A percentile compares a stretch with the other conserved stretches of the same genome.
Evolutionary conservation across 1,284 basidiomycete species (phyloP).

Genomic region (Mixia osmundae): DNA sequence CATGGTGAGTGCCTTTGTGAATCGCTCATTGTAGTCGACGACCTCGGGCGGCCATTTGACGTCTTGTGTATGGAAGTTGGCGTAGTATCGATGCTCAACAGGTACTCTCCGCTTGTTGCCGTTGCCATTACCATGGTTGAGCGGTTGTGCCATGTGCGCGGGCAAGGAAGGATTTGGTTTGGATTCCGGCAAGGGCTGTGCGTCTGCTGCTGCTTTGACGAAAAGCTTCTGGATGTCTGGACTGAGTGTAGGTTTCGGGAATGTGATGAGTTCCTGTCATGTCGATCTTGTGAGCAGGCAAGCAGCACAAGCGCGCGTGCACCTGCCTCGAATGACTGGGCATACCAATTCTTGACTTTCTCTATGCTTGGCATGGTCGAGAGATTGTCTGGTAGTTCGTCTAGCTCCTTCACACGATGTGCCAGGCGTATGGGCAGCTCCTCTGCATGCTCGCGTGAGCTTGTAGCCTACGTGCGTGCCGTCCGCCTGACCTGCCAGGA

Average conservation of each 20-base stretch:
- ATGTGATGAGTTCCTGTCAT: slow-evolving; percentile 56
- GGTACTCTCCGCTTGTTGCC: not conserved
- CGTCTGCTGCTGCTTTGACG: slow-evolving; percentile 11
- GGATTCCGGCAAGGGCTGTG: slow-evolving; percentile 25
- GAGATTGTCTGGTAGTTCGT: slow-evolving; percentile 77
- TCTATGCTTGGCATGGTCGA: slow-evolving; percentile 79
- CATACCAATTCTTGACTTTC: slow-evolving; percentile 97
- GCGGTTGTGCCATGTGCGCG: slow-evolving; percentile 12
- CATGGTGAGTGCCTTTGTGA: slow-evolving; percentile 63
- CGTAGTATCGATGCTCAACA: slow-evolving; percentile 47
- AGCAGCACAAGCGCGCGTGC: not conserved
- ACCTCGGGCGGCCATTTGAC: slow-evolving; percentile 77
- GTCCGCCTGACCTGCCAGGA: slow-evolving; percentile 38
- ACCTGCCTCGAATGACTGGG: slow-evolving; percentile 83
- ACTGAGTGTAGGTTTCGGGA: slow-evolving; percentile 49
- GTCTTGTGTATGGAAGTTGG: slow-evolving; percentile 35
- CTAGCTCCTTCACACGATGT: slow-evolving; percentile 88
- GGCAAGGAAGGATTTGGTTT: slow-evolving; percentile 43
- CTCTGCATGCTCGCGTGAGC: slow-evolving; percentile 28
- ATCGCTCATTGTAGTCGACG: slow-evolving; percentile 73
- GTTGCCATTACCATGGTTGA: not conserved
- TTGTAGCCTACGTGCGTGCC: slow-evolving; percentile 9
- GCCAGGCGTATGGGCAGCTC: slow-evolving; percentile 84
- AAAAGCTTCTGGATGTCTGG: slow-evolving; percentile 43
- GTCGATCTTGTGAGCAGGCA: not conserved